Conservation (phyloP, 257 asterid species). For the Echium plantagineum region DNA sequence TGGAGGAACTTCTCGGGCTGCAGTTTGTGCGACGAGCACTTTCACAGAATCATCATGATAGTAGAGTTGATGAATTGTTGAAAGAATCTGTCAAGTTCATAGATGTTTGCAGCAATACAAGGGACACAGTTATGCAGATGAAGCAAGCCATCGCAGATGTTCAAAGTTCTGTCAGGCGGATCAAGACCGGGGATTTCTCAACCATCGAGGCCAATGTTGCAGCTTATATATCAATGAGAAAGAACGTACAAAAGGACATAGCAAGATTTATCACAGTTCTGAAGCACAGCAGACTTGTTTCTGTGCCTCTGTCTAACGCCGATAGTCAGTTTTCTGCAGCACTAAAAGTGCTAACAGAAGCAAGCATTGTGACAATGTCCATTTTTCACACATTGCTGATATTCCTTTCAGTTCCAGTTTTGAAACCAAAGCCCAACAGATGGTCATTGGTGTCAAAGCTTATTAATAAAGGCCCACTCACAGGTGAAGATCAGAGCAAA, state of each 20-base stretch:
- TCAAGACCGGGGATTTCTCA: constrained; percentile 18
- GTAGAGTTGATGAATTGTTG: constrained; percentile 13
- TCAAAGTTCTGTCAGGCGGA: constrained; percentile 24
- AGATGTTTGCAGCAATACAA: constrained; percentile 24
- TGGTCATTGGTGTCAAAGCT: constrained; percentile 28
- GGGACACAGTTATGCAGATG: constrained; percentile 17
- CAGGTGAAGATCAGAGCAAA: constrained; percentile 7
- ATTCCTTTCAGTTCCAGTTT: constrained; percentile 17
- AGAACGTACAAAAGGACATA: constrained; percentile 19
- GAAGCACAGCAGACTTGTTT: constrained; percentile 10
- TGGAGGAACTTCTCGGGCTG: constrained; percentile 22
- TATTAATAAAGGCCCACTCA: constrained; percentile 15
- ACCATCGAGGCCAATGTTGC: constrained; percentile 3
- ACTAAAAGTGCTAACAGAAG: constrained; percentile 14
- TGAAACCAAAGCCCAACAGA: constrained; percentile 18
- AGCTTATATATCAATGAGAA: constrained; percentile 14
- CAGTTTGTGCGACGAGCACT: constrained; percentile 20
- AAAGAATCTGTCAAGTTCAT: constrained; percentile 23
- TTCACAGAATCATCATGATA: constrained; percentile 14
- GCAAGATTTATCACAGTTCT: constrained; percentile 10
- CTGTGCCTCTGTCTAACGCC: neutral
- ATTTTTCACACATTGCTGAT: constrained; percentile 16
- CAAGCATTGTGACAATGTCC: constrained; percentile 21
- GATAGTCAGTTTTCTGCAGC: constrained; percentile 14
- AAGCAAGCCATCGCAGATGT: constrained; percentile 21